Evolutionary conservation across 768 basidiomycete genomes (phyloP).

Genomic region (Rhodotorula graminis): DNA sequence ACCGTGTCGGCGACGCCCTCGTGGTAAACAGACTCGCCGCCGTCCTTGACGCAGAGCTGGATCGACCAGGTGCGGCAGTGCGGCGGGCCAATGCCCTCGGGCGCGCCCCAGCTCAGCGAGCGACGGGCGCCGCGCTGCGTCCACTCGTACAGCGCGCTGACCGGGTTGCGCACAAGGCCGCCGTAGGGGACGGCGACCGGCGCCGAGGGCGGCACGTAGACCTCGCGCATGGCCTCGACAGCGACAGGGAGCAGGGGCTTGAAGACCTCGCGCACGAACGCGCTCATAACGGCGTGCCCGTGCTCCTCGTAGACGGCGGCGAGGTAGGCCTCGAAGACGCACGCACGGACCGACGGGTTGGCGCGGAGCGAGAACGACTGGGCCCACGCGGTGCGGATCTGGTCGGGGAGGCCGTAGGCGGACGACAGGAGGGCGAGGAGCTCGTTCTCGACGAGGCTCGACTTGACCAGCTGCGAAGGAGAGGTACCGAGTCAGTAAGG

Average conservation of each 20-base stretch:
- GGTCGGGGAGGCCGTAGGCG: neutral
- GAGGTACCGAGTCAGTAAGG: too few relatives aligned
- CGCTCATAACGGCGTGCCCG: neutral
- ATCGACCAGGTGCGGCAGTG: neutral
- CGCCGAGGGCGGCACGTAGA: neutral
- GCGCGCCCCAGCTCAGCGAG: neutral
- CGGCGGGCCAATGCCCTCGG: neutral
- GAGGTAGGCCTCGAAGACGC: slow-evolving; percentile 22
- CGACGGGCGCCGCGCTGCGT: neutral
- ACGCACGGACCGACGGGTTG: slow-evolving; percentile 14
- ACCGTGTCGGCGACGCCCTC: neutral
- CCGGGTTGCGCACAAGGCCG: neutral
- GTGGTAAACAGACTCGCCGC: neutral
- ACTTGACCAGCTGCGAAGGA: slow-evolving; percentile 13
- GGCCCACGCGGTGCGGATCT: neutral
- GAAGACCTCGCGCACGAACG: slow-evolving; percentile 12
- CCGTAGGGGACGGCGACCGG: neutral
- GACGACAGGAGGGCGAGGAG: slow-evolving; percentile 19
- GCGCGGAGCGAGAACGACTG: neutral
- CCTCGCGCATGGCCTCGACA: neutral
- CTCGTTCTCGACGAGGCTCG: slow-evolving; percentile 12
- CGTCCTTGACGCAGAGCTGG: neutral
- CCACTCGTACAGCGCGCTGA: slow-evolving; percentile 6
- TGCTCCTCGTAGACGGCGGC: slow-evolving; percentile 12
- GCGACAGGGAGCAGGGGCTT: neutral